Conservation (phyloP, 2,329 filamentous ascomycete species). For the Albophoma yamanashiensis region DNA sequence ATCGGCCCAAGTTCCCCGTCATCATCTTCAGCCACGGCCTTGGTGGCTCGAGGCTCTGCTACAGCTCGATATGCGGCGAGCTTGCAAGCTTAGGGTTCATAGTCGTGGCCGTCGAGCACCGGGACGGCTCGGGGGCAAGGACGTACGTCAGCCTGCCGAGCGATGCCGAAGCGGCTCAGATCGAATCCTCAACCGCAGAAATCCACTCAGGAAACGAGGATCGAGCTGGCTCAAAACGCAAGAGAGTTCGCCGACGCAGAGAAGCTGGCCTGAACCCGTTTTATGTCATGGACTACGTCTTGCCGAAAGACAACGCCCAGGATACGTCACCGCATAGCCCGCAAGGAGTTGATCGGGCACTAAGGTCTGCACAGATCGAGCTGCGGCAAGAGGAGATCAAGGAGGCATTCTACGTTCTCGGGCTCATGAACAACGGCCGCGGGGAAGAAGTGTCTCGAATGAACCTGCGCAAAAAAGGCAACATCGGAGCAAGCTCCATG, state of each 20-base stretch:
- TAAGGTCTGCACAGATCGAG: constrained; percentile 51
- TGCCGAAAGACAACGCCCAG: constrained; percentile 41
- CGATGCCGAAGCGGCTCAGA: constrained; percentile 21
- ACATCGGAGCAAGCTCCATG: constrained; percentile 45
- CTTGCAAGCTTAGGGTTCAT: constrained; percentile 57
- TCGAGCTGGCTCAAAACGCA: constrained; percentile 18
- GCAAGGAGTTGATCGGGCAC: constrained; percentile 46
- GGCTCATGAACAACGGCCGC: constrained; percentile 41
- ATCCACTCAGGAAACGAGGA: constrained; percentile 10
- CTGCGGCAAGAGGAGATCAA: constrained; percentile 54
- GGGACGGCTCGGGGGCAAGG: constrained; percentile 52
- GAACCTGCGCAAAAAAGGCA: constrained; percentile 48
- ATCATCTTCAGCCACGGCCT: constrained; percentile 58
- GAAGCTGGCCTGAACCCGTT: constrained; percentile 17
- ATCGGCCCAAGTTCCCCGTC: constrained; percentile 43
- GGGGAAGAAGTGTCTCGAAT: constrained; percentile 36
- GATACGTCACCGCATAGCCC: constrained; percentile 44
- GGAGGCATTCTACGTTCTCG: constrained; percentile 47
- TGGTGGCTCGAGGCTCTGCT: constrained; percentile 51
- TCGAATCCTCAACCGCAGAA: constrained; percentile 16
- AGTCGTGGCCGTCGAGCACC: constrained; percentile 53
- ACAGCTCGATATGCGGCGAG: constrained; percentile 53
- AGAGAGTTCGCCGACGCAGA: constrained; percentile 18
- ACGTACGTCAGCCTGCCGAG: constrained; percentile 47
- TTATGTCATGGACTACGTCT: constrained; percentile 51